A percentile compares a stretch with the other conserved stretches of the same genome.
These are phyloP conservation scores for Kingdonia uniflora DNA, from an alignment of 164 flowering plant genomes.

Conservation along the genomic window DNA sequence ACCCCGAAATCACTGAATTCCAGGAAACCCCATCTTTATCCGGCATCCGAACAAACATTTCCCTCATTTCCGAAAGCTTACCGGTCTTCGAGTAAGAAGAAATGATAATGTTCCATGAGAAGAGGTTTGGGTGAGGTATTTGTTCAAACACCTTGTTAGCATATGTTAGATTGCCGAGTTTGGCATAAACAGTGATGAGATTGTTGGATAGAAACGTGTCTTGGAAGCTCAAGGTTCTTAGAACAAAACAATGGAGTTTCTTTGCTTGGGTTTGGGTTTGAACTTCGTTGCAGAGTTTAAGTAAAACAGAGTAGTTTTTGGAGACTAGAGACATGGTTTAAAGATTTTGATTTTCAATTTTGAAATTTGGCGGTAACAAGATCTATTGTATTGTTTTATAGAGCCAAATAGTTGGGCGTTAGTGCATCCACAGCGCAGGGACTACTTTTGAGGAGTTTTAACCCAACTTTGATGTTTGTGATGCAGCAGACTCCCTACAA, in stretches of 20 bases:
- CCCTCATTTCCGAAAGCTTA: conserved; percentile 10
- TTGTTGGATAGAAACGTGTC: conserved; percentile 55
- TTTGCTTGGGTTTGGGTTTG: conserved; percentile 31
- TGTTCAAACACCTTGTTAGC: conserved; percentile 64
- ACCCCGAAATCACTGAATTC: conserved; percentile 32
- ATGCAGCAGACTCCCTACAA: too few species aligned
- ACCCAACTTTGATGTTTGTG: too few species aligned
- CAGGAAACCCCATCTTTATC: conserved; percentile 29
- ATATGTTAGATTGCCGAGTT: conserved; percentile 29
- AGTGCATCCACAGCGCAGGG: too few species aligned
- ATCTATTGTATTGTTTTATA: too few species aligned
- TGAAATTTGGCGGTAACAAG: too few species aligned
- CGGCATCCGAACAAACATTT: conserved; percentile 15
- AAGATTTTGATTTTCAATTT: too few species aligned
- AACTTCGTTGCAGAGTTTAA: conserved; percentile 45
- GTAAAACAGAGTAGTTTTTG: conserved; percentile 36
- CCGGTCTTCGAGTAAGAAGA: conserved; percentile 58
- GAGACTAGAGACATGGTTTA: conserved; percentile 25
- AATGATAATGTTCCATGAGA: conserved; percentile 73
- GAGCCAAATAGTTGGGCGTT: too few species aligned
- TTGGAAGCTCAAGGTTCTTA: conserved; percentile 36
- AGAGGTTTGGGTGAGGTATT: conserved; percentile 50
- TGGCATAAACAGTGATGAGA: conserved; percentile 34
- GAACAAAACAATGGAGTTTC: conserved; percentile 51
- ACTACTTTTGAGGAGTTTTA: too few species aligned